These are phyloP conservation scores for Dryas integrifolia DNA, from an alignment of 331 rosid species.

Conservation along the genomic window DNA sequence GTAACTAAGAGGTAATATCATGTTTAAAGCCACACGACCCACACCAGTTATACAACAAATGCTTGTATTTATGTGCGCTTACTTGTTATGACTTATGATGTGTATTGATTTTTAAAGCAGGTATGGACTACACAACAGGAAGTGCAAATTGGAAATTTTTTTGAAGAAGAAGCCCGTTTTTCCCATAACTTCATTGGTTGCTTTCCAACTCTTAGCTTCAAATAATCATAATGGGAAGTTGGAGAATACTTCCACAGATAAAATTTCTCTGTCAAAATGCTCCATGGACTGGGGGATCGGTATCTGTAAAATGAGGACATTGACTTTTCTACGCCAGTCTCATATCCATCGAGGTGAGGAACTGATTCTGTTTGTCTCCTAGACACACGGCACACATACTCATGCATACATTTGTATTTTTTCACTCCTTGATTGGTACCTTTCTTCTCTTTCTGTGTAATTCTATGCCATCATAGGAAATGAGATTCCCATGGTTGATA, in stretches of 20 bases:
- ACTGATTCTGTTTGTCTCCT: background rate
- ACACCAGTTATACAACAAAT: background rate
- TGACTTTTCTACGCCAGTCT: conserved; percentile 29
- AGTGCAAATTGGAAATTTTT: conserved; percentile 24
- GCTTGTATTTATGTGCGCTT: background rate
- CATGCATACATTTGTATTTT: background rate
- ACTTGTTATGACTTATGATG: conserved; percentile 11
- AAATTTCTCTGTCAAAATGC: conserved; percentile 23
- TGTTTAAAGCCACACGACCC: conserved; percentile 1
- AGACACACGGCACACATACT: background rate
- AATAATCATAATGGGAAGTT: conserved; percentile 12
- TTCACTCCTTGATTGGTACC: background rate
- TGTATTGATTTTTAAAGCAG: conserved; percentile 16
- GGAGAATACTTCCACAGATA: conserved; percentile 9
- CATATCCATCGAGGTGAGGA: conserved; percentile 19
- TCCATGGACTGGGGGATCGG: background rate
- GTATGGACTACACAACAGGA: conserved; percentile 24
- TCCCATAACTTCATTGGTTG: conserved; percentile 13
- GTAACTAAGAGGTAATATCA: conserved; percentile 30
- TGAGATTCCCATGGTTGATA: conserved; percentile 15
- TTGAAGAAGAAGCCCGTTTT: conserved; percentile 13
- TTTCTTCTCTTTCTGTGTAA: conserved; percentile 8
- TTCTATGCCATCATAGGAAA: conserved; percentile 12
- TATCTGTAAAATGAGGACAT: conserved; percentile 17
- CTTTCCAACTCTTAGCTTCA: conserved; percentile 22